Evolutionary conservation across 2,329 filamentous ascomycete species (phyloP).

Genomic region (Hymenoscyphus scutula): DNA sequence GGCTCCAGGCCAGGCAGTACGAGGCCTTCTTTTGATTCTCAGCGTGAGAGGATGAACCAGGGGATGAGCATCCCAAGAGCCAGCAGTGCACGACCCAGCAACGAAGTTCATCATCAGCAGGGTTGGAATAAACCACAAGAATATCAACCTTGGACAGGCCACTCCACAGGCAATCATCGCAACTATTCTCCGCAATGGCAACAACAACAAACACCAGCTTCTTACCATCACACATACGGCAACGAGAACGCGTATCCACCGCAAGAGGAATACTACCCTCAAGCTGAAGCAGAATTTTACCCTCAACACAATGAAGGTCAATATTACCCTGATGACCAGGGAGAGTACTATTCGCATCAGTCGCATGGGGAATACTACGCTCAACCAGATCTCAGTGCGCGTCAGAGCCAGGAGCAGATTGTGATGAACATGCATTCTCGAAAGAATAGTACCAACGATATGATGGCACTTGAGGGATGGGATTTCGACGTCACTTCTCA

Average conservation of each 20-base stretch:
- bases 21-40: neutral
- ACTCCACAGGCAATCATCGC: slow-evolving; percentile 16
- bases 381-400: neutral
- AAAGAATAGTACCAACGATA: neutral
- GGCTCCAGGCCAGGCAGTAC: slow-evolving; percentile 6
- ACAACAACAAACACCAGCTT: neutral
- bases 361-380: neutral
- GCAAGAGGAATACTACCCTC: slow-evolving; percentile 19
- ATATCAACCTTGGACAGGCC: slow-evolving; percentile 8
- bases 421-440: neutral
- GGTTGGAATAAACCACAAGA: neutral
- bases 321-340: neutral
- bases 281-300: slow-evolving; percentile 12
- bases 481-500: neutral
- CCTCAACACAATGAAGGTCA: neutral
- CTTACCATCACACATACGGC: slow-evolving; percentile 30
- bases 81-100: slow-evolving; percentile 1
- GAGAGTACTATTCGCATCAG: neutral
- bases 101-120: neutral
- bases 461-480: neutral
- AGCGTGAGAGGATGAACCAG: neutral
- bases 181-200: slow-evolving; percentile 11
- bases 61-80: slow-evolving; percentile 6
- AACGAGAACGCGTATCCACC: neutral
- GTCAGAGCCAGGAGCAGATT: neutral